phyloP scores from a whole-genome alignment of 2,329 filamentous ascomycete species.

The Calonectria pseudoreteaudii region DNA sequence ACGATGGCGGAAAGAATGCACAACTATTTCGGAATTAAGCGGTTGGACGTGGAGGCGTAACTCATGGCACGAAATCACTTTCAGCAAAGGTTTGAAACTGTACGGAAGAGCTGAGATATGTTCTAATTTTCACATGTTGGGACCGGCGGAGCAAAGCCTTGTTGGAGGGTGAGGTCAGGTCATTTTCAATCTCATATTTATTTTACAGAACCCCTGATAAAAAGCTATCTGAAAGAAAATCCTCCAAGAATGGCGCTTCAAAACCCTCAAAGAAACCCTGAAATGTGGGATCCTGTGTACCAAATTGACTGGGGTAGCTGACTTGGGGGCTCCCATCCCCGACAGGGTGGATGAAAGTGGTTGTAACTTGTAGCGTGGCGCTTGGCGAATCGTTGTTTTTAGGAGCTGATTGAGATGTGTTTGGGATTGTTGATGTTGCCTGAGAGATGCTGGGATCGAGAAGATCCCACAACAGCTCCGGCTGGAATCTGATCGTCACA shows the following conservation, averaged over 20 bases:
- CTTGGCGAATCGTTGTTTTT: constrained; percentile 11
- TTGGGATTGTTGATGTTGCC: neutral
- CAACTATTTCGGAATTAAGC: no score
- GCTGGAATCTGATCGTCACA: constrained; percentile 33
- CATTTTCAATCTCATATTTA: neutral
- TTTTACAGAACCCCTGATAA: constrained; percentile 1
- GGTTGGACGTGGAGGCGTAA: no score
- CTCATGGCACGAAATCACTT: no score
- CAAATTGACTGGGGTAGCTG: neutral
- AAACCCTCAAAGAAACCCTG: constrained; percentile 26
- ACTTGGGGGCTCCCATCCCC: constrained; percentile 14
- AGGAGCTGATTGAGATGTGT: neutral
- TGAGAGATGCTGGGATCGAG: constrained; percentile 31
- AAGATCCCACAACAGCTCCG: constrained; percentile 38
- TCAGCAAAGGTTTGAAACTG: no score
- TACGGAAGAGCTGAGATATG: no score
- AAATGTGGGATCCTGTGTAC: constrained; percentile 18
- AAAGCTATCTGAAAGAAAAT: constrained; percentile 38
- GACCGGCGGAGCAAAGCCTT: no score
- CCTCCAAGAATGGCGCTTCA: constrained; percentile 36
- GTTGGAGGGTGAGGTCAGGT: no score
- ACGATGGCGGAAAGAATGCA: no score
- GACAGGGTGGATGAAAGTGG: constrained; percentile 39
- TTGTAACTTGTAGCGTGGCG: constrained; percentile 38
- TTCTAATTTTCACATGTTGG: no score